Conservation (phyloP, 164 flowering plant species). For the Dillenia suffruticosa region DNA sequence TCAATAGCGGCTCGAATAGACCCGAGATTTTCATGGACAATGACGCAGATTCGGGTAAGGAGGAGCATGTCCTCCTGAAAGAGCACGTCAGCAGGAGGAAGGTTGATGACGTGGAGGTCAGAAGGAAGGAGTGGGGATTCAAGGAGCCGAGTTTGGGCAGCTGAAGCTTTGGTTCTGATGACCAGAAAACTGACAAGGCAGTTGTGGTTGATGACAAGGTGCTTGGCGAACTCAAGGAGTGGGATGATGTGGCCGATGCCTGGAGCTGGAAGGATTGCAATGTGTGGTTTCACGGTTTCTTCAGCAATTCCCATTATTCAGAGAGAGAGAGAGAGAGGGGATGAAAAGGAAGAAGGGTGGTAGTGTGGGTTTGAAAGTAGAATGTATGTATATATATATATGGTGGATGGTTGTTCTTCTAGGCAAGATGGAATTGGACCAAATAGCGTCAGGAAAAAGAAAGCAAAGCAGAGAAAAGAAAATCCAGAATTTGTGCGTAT, state of each 20-base stretch:
- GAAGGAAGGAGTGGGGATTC: slow-evolving; percentile 14
- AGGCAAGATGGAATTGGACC: no score
- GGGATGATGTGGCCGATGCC: slow-evolving; percentile 51
- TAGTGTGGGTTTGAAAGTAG: no score
- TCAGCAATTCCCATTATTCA: no score
- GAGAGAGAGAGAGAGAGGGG: no score
- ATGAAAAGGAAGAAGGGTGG: not conserved
- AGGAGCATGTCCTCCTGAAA: slow-evolving; percentile 2
- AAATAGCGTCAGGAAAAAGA: no score
- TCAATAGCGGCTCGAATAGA: slow-evolving; percentile 14
- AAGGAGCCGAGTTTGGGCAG: slow-evolving; percentile 28
- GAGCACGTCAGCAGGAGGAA: slow-evolving; percentile 27
- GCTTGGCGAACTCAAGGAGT: slow-evolving; percentile 33
- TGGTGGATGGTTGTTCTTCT: no score
- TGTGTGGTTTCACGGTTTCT: slow-evolving; percentile 18
- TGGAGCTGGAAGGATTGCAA: slow-evolving; percentile 34
- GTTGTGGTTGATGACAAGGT: slow-evolving; percentile 26
- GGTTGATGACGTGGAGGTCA: slow-evolving; percentile 20
- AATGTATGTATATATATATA: no score
- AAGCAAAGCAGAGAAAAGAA: no score
- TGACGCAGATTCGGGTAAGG: slow-evolving; percentile 12
- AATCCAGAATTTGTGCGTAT: no score
- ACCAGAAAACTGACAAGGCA: slow-evolving; percentile 24
- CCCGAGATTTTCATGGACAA: slow-evolving; percentile 16
- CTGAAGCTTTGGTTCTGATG: slow-evolving; percentile 26